Percentiles rank a stretch among this genome's conserved stretches.
These are phyloP conservation scores for Zymoseptoria crescenta DNA, from an alignment of 2,329 filamentous ascomycete genomes.

Conservation along the genomic window DNA sequence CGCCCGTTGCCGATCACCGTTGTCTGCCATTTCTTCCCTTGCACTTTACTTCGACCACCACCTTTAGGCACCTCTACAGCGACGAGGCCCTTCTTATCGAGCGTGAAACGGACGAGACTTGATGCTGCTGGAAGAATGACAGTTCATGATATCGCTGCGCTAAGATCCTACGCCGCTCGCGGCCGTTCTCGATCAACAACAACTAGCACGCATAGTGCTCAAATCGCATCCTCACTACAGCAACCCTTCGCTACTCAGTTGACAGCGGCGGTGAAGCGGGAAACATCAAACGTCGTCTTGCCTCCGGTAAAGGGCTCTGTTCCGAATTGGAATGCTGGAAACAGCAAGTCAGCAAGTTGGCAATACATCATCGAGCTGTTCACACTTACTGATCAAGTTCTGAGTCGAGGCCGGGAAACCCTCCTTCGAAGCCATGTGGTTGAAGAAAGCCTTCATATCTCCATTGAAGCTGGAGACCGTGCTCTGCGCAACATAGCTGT, in stretches of 20 bases:
- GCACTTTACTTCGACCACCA: too few relatives aligned
- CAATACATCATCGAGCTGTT: neutral
- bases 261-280: neutral
- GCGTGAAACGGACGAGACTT: too few relatives aligned
- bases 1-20: neutral
- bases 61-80: too few relatives aligned
- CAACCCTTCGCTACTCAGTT: neutral
- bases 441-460: constrained; percentile 51
- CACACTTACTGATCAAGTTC: constrained; percentile 40
- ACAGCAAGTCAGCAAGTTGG: neutral
- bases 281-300: neutral
- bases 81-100: too few relatives aligned
- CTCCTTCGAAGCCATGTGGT: constrained; percentile 46
- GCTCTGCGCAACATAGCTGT: constrained; percentile 47
- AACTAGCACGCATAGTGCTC: too few relatives aligned
- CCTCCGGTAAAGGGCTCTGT: neutral
- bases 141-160: too few relatives aligned
- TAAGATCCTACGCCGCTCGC: too few relatives aligned
- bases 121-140: too few relatives aligned
- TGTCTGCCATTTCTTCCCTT: neutral
- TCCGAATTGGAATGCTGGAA: neutral
- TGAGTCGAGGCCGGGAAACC: constrained; percentile 38
- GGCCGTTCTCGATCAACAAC: too few relatives aligned
- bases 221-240: too few relatives aligned
- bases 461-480: constrained; percentile 47